Percentiles rank a stretch among this genome's conserved stretches.
phyloP scores from a whole-genome alignment of 139 green algal species.

The Yamagishiella unicocca region DNA sequence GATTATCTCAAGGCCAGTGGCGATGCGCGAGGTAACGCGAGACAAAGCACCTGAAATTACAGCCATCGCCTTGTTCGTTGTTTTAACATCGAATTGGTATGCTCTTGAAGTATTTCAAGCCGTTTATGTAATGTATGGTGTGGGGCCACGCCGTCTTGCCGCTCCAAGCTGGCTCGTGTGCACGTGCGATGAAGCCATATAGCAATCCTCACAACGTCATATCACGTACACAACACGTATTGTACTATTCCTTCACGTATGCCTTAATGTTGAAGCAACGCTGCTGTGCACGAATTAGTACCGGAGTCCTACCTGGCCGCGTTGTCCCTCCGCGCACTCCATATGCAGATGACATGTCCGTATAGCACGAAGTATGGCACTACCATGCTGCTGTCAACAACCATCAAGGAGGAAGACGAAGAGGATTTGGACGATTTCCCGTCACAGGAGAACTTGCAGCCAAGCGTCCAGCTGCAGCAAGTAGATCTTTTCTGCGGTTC shows the following conservation, averaged over 20 bases:
- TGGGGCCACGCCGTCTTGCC: too few species aligned
- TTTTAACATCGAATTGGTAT: too few species aligned
- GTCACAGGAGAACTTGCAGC: neutral
- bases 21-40: too few species aligned
- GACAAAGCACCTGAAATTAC: too few species aligned
- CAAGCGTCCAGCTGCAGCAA: neutral
- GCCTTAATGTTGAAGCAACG: neutral
- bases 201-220: neutral
- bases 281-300: neutral
- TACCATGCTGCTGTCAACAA: slow-evolving; percentile 3
- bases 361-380: neutral
- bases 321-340: neutral
- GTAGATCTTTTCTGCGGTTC: too few species aligned
- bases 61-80: too few species aligned
- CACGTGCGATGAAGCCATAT: neutral
- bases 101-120: too few species aligned
- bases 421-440: neutral
- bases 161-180: too few species aligned
- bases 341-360: neutral
- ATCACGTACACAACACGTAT: neutral
- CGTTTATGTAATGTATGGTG: too few species aligned
- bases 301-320: neutral
- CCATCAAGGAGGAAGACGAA: slow-evolving; percentile 17
- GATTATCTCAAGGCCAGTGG: too few species aligned
- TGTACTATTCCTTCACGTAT: neutral